phyloP scores from a whole-genome alignment of 129 eudicot species.

The Chrysanthemum makinoi region DNA sequence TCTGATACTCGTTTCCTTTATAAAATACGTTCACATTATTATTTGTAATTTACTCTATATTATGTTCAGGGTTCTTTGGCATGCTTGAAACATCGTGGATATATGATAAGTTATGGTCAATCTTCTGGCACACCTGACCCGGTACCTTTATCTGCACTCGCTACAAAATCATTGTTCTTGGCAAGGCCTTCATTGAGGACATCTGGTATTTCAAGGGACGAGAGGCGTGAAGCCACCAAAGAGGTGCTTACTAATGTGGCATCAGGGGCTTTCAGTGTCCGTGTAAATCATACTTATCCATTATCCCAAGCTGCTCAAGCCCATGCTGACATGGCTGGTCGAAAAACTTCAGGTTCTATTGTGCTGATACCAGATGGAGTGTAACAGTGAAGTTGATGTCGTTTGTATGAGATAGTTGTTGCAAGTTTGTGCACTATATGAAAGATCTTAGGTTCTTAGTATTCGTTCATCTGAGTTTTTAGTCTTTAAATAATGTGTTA shows the following conservation, averaged over 20 bases:
- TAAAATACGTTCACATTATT: not conserved
- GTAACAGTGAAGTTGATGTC: constrained; percentile 15
- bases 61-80: constrained; percentile 70
- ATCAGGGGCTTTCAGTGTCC: constrained; percentile 52
- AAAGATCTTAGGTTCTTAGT: not conserved
- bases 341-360: constrained; percentile 71
- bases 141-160: constrained; percentile 52
- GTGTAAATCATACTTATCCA: constrained; percentile 66
- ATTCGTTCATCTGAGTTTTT: not conserved
- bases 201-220: constrained; percentile 50
- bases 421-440: constrained; percentile 12
- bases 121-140: constrained; percentile 69
- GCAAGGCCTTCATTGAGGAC: constrained; percentile 64
- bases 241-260: constrained; percentile 56
- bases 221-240: constrained; percentile 50
- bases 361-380: constrained; percentile 61
- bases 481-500: not conserved
- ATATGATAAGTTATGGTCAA: constrained; percentile 69
- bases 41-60: not conserved
- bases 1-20: not conserved
- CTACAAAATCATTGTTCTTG: constrained; percentile 54
- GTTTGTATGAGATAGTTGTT: constrained; percentile 10
- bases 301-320: constrained; percentile 72
- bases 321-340: constrained; percentile 63
- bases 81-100: constrained; percentile 68